These are phyloP conservation scores for Candida ortonii DNA, from an alignment of 805 yeast species.

Conservation along the genomic window DNA sequence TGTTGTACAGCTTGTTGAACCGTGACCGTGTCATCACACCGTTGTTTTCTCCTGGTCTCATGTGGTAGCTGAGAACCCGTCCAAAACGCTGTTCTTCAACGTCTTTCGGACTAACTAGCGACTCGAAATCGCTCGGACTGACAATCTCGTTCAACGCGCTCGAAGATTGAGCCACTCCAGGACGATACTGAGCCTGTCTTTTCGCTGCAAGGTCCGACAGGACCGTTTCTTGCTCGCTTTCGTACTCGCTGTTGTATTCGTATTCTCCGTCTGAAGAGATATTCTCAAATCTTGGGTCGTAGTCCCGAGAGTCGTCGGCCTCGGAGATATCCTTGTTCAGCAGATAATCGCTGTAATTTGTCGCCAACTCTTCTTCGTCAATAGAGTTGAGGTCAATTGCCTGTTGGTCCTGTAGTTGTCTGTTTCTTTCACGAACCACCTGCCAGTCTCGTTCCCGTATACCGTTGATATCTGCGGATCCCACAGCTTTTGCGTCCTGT, in stretches of 20 bases:
- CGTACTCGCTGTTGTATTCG: conserved; percentile 18
- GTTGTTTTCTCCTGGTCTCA: conserved; percentile 12
- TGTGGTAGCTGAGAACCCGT: conserved; percentile 30
- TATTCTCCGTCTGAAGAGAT: conserved; percentile 10
- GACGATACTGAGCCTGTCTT: not conserved
- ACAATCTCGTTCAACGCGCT: conserved; percentile 19
- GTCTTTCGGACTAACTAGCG: conserved; percentile 25
- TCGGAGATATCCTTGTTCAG: conserved; percentile 13
- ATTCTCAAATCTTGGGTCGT: conserved; percentile 5
- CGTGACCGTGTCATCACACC: conserved; percentile 30
- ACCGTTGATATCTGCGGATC: conserved; percentile 6
- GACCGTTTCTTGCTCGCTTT: conserved; percentile 10
- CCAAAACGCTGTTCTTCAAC: conserved; percentile 26
- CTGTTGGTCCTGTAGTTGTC: conserved; percentile 1
- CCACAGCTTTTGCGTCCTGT: conserved; percentile 9
- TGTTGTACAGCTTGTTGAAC: conserved; percentile 23
- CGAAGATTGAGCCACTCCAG: conserved; percentile 1
- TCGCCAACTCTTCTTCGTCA: conserved; percentile 9
- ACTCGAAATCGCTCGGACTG: conserved; percentile 23
- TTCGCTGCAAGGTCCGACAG: not conserved
- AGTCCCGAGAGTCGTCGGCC: conserved; percentile 14
- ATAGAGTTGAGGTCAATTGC: conserved; percentile 7
- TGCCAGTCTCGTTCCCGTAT: conserved; percentile 6
- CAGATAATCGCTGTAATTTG: conserved; percentile 11
- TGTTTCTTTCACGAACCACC: conserved; percentile 4